Base-by-base conservation (phyloP, 176 grass and related monocot species). In the Luzula sylvatica region DNA sequence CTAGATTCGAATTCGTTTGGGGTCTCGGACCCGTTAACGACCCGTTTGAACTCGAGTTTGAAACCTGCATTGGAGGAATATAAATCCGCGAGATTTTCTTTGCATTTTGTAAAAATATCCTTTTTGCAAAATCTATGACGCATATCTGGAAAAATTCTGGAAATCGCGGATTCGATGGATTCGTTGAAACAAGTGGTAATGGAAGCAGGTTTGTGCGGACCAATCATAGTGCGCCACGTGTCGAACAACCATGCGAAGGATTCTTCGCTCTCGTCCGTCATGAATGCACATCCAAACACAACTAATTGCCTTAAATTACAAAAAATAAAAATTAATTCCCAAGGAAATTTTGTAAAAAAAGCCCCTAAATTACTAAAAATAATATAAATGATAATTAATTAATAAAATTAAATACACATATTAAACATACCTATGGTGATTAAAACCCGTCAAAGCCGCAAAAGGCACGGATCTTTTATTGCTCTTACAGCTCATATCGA, bases 171-270 rank as follows among this genome's bases (percentile, higher is more conserved):
- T 55, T 72, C 67, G 38, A 76, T 46, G 26, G 51, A 41, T 11
- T 43, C 72, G 38, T 58, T 64, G 23, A 72, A 86, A 23, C 43
- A 53, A 35, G 77, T 76, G 14, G 63, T 72, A 26, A 86, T 54
- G 11, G 76, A 87, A 0, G 56, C 20, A 6, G 72, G 76, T 26
- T 68, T 71, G 23, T 50, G 69, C 27, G 55, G 38, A 20, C 72
- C 67, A 67, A 81, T 80, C 22, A 80, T 42, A 9, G 61, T 54
- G 18, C 74, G 50, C 82, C 82, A 87, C 20, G 72, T 87, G 51
- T 80, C 62, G 15, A 87, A 76, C 39, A 87, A 52, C 82, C 76
- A 87, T 40, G 45, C 6, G 7, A 86, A 86, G 2, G 82, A 80
- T 43, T 70, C 61, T 58, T 80, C 55, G 7, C 55, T 80, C 35